A percentile compares a stretch with the other conserved stretches of the same genome.
Conservation (phyloP, 352 stramenopile species). For the Globisporangium spiculum region DNA sequence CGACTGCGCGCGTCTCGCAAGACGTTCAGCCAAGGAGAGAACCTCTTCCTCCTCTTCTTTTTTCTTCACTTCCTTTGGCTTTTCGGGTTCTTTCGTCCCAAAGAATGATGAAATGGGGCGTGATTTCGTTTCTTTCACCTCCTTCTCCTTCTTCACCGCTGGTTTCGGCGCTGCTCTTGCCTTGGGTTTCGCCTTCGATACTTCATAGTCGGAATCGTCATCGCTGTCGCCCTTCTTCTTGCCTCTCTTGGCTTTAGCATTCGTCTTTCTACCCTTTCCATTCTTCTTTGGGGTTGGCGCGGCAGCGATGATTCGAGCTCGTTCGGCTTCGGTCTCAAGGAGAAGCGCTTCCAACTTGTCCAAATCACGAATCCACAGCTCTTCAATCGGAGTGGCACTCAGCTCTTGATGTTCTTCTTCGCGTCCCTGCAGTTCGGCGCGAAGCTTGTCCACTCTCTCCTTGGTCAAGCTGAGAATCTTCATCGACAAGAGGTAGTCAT, state of each 20-base stretch:
- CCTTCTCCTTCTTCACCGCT: slow-evolving; percentile 21
- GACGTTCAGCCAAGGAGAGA: slow-evolving; percentile 66
- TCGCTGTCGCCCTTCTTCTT: slow-evolving; percentile 36
- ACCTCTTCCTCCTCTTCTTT: slow-evolving; percentile 63
- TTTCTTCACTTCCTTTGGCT: slow-evolving; percentile 20
- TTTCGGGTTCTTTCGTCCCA: slow-evolving; percentile 26
- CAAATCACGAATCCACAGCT: slow-evolving; percentile 94
- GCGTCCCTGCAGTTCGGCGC: slow-evolving; percentile 83
- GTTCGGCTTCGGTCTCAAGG: slow-evolving; percentile 58
- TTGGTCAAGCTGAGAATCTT: slow-evolving; percentile 92
- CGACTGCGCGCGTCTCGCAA: slow-evolving; percentile 50
- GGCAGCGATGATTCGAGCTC: slow-evolving; percentile 49
- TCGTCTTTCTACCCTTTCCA: slow-evolving; percentile 35
- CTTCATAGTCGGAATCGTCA: slow-evolving; percentile 66
- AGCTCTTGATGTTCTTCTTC: slow-evolving; percentile 86
- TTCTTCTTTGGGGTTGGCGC: slow-evolving; percentile 59
- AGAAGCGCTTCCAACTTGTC: slow-evolving; percentile 84
- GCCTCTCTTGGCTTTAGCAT: slow-evolving; percentile 53
- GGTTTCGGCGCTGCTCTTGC: slow-evolving; percentile 28
- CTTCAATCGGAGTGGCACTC: slow-evolving; percentile 73
- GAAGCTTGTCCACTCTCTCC: slow-evolving; percentile 91
- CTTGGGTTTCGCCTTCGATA: slow-evolving; percentile 44
- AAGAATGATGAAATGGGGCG: slow-evolving; percentile 54
- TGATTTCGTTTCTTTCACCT: slow-evolving; percentile 27
- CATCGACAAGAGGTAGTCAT: slow-evolving; percentile 96